Conservation (phyloP, 1,284 basidiomycete genomes). For the Cutaneotrichosporon sp. region DNA sequence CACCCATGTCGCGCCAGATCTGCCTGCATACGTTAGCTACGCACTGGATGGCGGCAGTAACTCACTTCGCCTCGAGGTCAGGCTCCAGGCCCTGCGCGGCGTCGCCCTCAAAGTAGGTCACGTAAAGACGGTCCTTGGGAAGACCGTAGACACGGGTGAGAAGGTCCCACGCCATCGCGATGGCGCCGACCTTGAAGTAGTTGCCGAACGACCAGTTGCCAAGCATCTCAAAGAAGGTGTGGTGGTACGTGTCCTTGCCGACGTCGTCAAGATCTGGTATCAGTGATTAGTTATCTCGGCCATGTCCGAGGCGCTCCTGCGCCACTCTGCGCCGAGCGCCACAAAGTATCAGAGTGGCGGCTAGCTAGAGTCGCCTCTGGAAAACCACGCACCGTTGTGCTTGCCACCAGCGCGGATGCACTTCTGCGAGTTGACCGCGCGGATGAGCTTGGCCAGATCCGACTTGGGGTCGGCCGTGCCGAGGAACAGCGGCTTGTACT, state of each 20-base stretch:
- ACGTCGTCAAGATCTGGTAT: constrained; percentile 89
- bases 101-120: constrained; percentile 98
- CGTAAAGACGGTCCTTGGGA: constrained; percentile 87
- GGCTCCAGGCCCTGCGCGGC: constrained; percentile 78
- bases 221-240: constrained; percentile 99
- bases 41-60: not conserved
- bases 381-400: constrained; percentile 74
- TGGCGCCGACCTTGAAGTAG: constrained; percentile 98
- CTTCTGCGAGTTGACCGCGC: constrained; percentile 94
- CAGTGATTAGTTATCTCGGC: not conserved
- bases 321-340: not conserved
- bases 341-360: not conserved
- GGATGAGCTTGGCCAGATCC: constrained; percentile 81
- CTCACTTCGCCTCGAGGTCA: constrained; percentile 72
- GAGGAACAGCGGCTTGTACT: constrained; percentile 96
- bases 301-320: not conserved
- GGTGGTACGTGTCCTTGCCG: constrained; percentile 75
- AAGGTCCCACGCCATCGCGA: constrained; percentile 89
- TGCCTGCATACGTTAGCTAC: constrained; percentile 54
- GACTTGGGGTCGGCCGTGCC: constrained; percentile 91
- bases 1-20: constrained; percentile 82
- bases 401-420: constrained; percentile 98
- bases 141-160: constrained; percentile 81
- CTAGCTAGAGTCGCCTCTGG: not conserved
- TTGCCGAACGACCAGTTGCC: constrained; percentile 99